Base-by-base conservation (phyloP, 768 basidiomycete genomes). In the Amanita brunnescens region DNA sequence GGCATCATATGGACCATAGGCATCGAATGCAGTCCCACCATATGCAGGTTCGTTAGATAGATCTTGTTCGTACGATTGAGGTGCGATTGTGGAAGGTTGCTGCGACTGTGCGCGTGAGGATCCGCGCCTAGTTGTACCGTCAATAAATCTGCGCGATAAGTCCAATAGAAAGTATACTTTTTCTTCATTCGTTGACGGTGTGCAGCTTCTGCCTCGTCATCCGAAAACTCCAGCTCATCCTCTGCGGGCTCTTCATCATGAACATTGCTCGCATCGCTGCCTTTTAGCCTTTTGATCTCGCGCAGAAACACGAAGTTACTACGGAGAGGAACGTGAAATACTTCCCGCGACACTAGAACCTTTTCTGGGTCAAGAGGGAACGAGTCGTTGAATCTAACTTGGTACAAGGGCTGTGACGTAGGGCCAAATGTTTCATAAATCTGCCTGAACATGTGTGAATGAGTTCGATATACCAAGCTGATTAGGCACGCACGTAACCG, bases 361-460 rank as follows among this genome's bases (percentile, higher is more conserved):
- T 76, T 77, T 49, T 77, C 71, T 10, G 68, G 61, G 61, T 87
- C 74, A 39, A 88, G 64, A 4, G 86, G 79, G 58, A 81, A 84
- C 2, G 72, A 63, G 32, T 80, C 70, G 57, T 76, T 85, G 66
- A 94, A 91, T 60, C 83, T 83, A 56, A 97, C 74, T 58, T 91
- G 87, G 63, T 98, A 98, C 52, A 95, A 70, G 5, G 95, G 95
- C 53, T 89, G 85, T 16, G 79, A 76, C 7, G 94, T 91, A 2
- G 95, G 92, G 8, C 95, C 95, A 67, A 98, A 98, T 0, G 94
- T 96, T 68, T 98, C 95, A 62, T 86, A 89, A 47, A 97, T 74
- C 91, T 94, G 64, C 8, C 56, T 58, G 53, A 55, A 60, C 45
- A 29, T 45, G 53, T 35, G 51, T 59, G 57, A 55, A 47, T 21